Conservation (phyloP, 257 asterid genomes). For the Lantana camara region DNA sequence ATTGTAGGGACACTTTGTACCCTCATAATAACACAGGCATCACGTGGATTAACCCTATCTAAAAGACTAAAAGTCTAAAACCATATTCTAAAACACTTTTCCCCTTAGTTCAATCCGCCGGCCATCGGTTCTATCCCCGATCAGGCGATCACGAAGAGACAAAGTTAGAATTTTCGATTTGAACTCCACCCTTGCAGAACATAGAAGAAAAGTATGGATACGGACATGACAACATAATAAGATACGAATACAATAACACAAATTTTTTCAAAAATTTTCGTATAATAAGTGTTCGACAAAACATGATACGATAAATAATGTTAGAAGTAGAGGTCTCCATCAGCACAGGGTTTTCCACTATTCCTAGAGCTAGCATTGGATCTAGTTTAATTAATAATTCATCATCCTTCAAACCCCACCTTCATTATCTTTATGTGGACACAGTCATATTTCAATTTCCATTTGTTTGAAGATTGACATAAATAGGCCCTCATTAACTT, state of each 20-base stretch:
- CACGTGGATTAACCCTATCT: constrained; percentile 50
- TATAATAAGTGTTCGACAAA: too few species aligned
- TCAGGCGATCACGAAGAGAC: neutral
- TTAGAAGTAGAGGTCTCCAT: too few species aligned
- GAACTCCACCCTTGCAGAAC: too few species aligned
- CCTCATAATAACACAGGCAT: constrained; percentile 34
- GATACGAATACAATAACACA: too few species aligned
- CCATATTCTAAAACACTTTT: constrained; percentile 20
- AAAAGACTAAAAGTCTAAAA: neutral
- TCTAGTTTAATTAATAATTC: neutral
- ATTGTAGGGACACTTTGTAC: constrained; percentile 56
- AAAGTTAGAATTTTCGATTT: too few species aligned
- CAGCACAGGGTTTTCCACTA: too few species aligned
- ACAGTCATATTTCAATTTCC: neutral
- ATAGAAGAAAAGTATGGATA: too few species aligned
- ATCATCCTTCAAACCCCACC: constrained; percentile 33
- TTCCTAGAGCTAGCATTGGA: too few species aligned
- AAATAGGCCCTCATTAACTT: constrained; percentile 14
- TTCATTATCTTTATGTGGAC: constrained; percentile 28
- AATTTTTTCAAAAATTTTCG: too few species aligned
- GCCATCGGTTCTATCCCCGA: constrained; percentile 16
- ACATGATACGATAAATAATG: too few species aligned
- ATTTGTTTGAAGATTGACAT: constrained; percentile 31
- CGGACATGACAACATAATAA: too few species aligned
- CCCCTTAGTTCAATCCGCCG: constrained; percentile 16